These are phyloP conservation scores for Aphanomyces astaci DNA, from an alignment of 352 stramenopile genomes.

Conservation along the genomic window DNA sequence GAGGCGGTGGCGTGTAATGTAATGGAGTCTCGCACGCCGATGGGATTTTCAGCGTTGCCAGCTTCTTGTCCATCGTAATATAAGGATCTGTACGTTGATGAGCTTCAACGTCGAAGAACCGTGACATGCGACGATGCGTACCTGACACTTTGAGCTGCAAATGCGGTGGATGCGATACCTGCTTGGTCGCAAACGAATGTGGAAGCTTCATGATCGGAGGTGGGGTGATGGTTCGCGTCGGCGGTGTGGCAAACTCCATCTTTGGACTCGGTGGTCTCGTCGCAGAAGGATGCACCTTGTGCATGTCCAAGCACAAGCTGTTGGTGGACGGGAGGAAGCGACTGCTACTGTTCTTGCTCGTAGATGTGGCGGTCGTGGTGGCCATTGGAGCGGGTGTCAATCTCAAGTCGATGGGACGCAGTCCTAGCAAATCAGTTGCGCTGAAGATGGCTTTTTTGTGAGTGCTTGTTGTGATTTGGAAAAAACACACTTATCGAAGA, in stretches of 20 bases:
- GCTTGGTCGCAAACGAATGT: conserved; percentile 1
- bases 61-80: conserved; percentile 20
- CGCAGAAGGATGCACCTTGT: neutral
- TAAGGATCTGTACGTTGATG: conserved; percentile 6
- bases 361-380: neutral
- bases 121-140: neutral
- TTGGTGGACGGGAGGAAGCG: neutral
- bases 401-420: neutral
- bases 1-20: conserved; percentile 21
- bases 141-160: conserved; percentile 23
- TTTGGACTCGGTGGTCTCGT: conserved; percentile 15
- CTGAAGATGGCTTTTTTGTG: conserved; percentile 24
- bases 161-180: neutral
- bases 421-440: conserved; percentile 25
- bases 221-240: neutral
- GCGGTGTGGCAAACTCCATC: conserved; percentile 15
- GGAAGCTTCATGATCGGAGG: neutral
- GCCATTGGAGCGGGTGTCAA: conserved; percentile 1
- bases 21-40: conserved; percentile 19
- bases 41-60: conserved; percentile 19
- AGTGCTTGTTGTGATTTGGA: conserved; percentile 20
- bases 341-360: neutral
- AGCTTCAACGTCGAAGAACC: neutral
- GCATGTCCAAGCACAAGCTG: conserved; percentile 10
- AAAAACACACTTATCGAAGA: conserved; percentile 23